phyloP scores from a whole-genome alignment of 2,329 filamentous ascomycete species.

The Arthrinium puccinioides region DNA sequence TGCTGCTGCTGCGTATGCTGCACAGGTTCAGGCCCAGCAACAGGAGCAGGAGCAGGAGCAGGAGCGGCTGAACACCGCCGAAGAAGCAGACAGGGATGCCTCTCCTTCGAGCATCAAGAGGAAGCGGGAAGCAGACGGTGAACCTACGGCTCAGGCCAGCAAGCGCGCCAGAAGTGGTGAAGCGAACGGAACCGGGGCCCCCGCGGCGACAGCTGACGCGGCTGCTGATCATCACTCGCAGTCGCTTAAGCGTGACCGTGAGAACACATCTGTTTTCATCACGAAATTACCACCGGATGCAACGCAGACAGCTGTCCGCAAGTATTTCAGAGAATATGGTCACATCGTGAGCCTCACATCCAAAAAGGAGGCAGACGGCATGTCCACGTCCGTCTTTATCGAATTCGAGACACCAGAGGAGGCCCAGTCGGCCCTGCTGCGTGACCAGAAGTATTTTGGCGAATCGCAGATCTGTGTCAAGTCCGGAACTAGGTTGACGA shows the following conservation, averaged over 20 bases:
- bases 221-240: slow-evolving; percentile 8
- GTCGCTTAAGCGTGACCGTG: slow-evolving; percentile 70
- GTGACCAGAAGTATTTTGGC: slow-evolving; percentile 73
- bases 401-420: slow-evolving; percentile 82
- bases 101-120: slow-evolving; percentile 53
- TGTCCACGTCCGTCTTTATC: slow-evolving; percentile 64
- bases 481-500: slow-evolving; percentile 68
- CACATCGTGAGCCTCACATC: slow-evolving; percentile 72
- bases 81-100: slow-evolving; percentile 15
- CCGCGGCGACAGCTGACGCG: slow-evolving; percentile 13
- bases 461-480: slow-evolving; percentile 67
- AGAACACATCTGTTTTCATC: slow-evolving; percentile 80
- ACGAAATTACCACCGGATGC: slow-evolving; percentile 65
- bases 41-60: slow-evolving; percentile 29
- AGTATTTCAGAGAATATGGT: slow-evolving; percentile 90
- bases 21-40: slow-evolving; percentile 22
- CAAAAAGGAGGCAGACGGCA: slow-evolving; percentile 51
- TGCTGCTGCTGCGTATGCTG: slow-evolving; percentile 45
- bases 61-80: slow-evolving; percentile 18
- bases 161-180: slow-evolving; percentile 60
- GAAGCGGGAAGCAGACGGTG: slow-evolving; percentile 60
- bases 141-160: slow-evolving; percentile 38
- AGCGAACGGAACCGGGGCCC: slow-evolving; percentile 20
- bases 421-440: slow-evolving; percentile 70
- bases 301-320: slow-evolving; percentile 65